phyloP scores from a whole-genome alignment of 495 filamentous ascomycete genomes.

The Podospora pseudoanserina region DNA sequence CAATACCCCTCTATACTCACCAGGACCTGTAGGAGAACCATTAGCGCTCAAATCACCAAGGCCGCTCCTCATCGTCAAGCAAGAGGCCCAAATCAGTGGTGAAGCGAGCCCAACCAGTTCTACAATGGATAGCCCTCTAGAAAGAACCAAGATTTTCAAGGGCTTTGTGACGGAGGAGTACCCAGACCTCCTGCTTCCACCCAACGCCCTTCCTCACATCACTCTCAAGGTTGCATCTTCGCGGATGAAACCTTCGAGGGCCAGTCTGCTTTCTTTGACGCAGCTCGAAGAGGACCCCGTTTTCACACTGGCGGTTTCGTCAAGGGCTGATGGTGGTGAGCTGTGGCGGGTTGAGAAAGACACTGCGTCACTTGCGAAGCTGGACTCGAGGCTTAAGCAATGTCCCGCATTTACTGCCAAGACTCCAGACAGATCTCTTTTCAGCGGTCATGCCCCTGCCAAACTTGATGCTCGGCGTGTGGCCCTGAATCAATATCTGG shows the following conservation, averaged over 20 bases:
- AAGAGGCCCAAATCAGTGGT: constrained; percentile 29
- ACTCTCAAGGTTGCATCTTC: constrained; percentile 86
- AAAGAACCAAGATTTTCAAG: constrained; percentile 44
- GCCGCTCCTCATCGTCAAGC: constrained; percentile 40
- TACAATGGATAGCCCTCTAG: constrained; percentile 30
- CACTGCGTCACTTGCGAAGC: constrained; percentile 68
- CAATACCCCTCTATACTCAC: constrained; percentile 57
- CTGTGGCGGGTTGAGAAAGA: constrained; percentile 95
- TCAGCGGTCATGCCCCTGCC: constrained; percentile 89
- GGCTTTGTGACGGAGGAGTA: constrained; percentile 79
- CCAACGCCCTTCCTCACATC: constrained; percentile 84
- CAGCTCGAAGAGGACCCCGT: constrained; percentile 85
- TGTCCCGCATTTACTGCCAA: constrained; percentile 60
- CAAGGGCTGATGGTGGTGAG: constrained; percentile 71
- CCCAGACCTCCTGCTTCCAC: constrained; percentile 77
- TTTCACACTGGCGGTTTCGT: constrained; percentile 82
- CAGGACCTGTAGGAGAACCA: constrained; percentile 41
- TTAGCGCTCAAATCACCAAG: constrained; percentile 37
- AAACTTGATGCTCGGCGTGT: constrained; percentile 84
- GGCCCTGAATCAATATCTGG: constrained; percentile 80
- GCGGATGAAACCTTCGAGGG: constrained; percentile 79
- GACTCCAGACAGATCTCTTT: constrained; percentile 80
- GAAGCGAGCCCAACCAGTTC: constrained; percentile 34
- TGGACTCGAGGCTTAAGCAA: constrained; percentile 77
- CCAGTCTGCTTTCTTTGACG: constrained; percentile 69